Percentiles rank a stretch among this genome's conserved stretches.
Evolutionary conservation across 768 basidiomycete genomes (phyloP).

Genomic region (Termitomyces sp.): DNA sequence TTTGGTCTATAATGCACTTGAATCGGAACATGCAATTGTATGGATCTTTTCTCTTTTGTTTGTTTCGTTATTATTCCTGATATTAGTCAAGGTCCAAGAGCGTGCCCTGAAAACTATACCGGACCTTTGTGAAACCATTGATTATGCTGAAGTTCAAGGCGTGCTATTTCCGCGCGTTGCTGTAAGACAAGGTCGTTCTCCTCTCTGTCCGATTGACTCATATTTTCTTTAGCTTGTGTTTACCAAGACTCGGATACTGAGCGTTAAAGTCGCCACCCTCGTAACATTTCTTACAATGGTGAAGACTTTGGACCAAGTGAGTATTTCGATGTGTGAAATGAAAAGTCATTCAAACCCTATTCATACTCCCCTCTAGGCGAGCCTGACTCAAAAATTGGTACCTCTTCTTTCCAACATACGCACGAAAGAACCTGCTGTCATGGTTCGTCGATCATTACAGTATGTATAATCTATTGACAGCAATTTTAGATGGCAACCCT

Average conservation of each 20-base stretch:
- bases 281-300: conserved; percentile 83
- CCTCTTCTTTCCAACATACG: conserved; percentile 92
- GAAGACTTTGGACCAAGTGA: conserved; percentile 82
- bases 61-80: background rate
- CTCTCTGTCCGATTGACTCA: background rate
- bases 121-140: conserved; percentile 84
- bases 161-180: conserved; percentile 90
- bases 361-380: conserved; percentile 40
- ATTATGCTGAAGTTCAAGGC: conserved; percentile 91
- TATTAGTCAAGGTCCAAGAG: conserved; percentile 73
- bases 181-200: conserved; percentile 37
- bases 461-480: background rate
- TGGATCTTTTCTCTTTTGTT: conserved; percentile 13
- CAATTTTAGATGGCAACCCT: conserved; percentile 74
- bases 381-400: conserved; percentile 91
- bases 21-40: conserved; percentile 88
- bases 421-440: conserved; percentile 94
- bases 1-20: conserved; percentile 91
- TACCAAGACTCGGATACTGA: conserved; percentile 82
- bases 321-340: conserved; percentile 6
- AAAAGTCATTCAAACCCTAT: background rate
- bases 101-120: conserved; percentile 81
- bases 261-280: conserved; percentile 88
- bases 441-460: conserved; percentile 42
- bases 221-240: conserved; percentile 67